phyloP scores from a whole-genome alignment of 495 filamentous ascomycete species.

The Penicillium ucsense region DNA sequence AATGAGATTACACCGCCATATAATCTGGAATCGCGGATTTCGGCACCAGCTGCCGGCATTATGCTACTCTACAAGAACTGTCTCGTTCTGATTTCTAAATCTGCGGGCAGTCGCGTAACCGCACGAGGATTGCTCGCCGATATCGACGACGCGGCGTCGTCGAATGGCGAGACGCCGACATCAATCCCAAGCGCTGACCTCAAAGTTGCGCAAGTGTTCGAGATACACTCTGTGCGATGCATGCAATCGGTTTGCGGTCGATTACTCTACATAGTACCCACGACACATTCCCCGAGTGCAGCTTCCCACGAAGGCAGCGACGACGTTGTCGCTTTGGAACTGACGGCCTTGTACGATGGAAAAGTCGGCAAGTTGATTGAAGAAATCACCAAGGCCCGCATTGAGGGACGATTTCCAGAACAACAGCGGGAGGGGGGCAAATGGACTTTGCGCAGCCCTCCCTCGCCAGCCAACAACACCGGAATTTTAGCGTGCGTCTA shows the following conservation, averaged over 20 bases:
- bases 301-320: constrained; percentile 38
- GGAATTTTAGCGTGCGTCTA: constrained; percentile 66
- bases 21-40: constrained; percentile 25
- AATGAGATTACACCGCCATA: constrained; percentile 71
- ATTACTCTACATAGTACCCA: constrained; percentile 60
- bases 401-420: constrained; percentile 76
- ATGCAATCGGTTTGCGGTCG: constrained; percentile 67
- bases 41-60: constrained; percentile 48
- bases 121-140: constrained; percentile 75
- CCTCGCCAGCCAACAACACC: constrained; percentile 47
- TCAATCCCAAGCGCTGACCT: constrained; percentile 44
- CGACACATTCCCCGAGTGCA: constrained; percentile 44
- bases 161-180: constrained; percentile 31
- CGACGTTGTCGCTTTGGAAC: constrained; percentile 45
- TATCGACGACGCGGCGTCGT: constrained; percentile 51
- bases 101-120: constrained; percentile 47
- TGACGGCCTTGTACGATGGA: constrained; percentile 64
- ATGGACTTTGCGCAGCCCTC: constrained; percentile 67
- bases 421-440: constrained; percentile 64
- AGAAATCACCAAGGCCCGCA: constrained; percentile 75
- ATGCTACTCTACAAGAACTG: constrained; percentile 79
- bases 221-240: constrained; percentile 60
- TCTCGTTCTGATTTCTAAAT: constrained; percentile 65
- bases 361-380: constrained; percentile 69
- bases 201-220: constrained; percentile 61